phyloP scores from a whole-genome alignment of 2,329 filamentous ascomycete species.

The Colletotrichum sp. region DNA sequence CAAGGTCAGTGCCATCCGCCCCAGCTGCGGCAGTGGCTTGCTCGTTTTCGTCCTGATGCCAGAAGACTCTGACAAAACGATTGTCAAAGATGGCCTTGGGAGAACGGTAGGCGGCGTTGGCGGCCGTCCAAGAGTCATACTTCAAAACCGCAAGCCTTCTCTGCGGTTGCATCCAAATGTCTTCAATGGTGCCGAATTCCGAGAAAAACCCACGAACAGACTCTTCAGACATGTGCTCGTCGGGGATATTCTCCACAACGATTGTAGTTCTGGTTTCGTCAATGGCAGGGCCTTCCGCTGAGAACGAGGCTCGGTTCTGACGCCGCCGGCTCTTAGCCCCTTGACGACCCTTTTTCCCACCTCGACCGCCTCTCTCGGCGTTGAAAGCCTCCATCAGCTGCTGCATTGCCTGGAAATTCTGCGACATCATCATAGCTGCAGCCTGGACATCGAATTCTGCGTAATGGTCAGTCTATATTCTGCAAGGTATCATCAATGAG shows the following conservation, averaged over 20 bases:
- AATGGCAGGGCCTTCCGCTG: constrained; percentile 64
- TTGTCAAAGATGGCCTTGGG: constrained; percentile 86
- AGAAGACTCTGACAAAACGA: constrained; percentile 84
- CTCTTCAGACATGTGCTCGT: constrained; percentile 70
- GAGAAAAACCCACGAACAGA: constrained; percentile 72
- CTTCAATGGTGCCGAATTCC: constrained; percentile 70
- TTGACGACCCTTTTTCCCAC: constrained; percentile 33
- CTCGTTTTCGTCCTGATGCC: constrained; percentile 63
- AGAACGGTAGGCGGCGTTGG: constrained; percentile 74
- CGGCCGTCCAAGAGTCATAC: constrained; percentile 69
- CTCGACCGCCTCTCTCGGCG: constrained; percentile 13
- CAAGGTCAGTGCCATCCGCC: constrained; percentile 23
- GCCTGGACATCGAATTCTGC: constrained; percentile 23
- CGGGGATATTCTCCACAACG: constrained; percentile 79
- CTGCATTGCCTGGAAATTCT: constrained; percentile 21
- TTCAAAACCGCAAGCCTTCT: constrained; percentile 74
- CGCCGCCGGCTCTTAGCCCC: constrained; percentile 11
- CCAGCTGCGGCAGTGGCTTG: constrained; percentile 34
- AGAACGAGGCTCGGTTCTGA: constrained; percentile 60
- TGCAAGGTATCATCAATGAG: not conserved
- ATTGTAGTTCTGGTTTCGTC: constrained; percentile 71
- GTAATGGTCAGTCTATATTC: not conserved
- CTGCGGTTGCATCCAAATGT: constrained; percentile 69
- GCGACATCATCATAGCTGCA: constrained; percentile 21
- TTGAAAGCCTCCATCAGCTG: constrained; percentile 25